Percentiles rank a stretch among this genome's conserved stretches.
These are phyloP conservation scores for Fusarium graminum DNA, from an alignment of 2,329 filamentous ascomycete genomes.

Conservation along the genomic window DNA sequence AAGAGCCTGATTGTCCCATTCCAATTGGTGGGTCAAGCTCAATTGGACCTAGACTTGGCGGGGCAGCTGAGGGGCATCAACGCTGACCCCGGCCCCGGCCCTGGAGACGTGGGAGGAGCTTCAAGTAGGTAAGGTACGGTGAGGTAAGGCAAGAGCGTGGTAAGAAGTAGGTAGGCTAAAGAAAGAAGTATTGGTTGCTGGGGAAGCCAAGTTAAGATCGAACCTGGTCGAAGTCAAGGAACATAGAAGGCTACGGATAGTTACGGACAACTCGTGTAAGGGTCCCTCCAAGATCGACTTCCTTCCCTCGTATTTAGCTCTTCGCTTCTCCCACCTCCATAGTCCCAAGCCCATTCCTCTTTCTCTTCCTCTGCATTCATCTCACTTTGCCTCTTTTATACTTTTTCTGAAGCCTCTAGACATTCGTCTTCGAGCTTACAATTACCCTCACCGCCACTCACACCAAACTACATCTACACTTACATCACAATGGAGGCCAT, in stretches of 20 bases:
- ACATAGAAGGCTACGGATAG: conserved; percentile 17
- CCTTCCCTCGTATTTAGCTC: conserved; percentile 42
- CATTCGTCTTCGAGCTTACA: conserved; percentile 17
- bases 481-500: conserved; percentile 58
- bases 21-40: conserved; percentile 37
- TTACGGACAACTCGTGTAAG: conserved; percentile 24
- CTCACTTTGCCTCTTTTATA: conserved; percentile 22
- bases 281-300: conserved; percentile 39
- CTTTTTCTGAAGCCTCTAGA: conserved; percentile 14
- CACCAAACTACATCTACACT: conserved; percentile 21
- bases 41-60: conserved; percentile 43
- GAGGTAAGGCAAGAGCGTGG: conserved; percentile 31
- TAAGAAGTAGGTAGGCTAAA: conserved; percentile 26
- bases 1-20: conserved; percentile 9
- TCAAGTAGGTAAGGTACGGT: conserved; percentile 41
- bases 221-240: conserved; percentile 32
- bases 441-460: conserved; percentile 36
- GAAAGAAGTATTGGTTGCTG: conserved; percentile 23
- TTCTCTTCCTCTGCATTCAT: conserved; percentile 25
- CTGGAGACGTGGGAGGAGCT: conserved; percentile 39
- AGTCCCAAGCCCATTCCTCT: conserved; percentile 23
- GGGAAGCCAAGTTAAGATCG: conserved; percentile 19
- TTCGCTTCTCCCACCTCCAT: conserved; percentile 35
- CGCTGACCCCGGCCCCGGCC: conserved; percentile 26
- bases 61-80: conserved; percentile 50